Conservation (phyloP, 352 stramenopile species). For the Blastocystis hominis region DNA sequence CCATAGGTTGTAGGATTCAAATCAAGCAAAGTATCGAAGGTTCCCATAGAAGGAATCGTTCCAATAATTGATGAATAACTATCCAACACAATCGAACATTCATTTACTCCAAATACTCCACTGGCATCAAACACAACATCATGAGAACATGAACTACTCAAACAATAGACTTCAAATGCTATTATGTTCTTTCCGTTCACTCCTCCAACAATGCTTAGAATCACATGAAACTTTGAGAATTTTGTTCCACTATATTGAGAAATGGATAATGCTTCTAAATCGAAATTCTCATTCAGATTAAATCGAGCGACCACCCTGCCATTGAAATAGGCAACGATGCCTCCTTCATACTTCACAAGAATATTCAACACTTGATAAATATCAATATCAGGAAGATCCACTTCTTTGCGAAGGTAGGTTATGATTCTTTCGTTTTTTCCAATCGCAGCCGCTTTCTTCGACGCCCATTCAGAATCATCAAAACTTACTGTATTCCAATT, state of each 20-base stretch:
- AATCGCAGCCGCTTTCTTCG: not conserved
- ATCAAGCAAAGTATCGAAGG: not conserved
- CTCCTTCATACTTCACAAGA: not conserved
- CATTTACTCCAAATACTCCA: not conserved
- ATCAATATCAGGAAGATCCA: not conserved
- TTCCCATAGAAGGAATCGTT: not conserved
- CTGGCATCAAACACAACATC: not conserved
- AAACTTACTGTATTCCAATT: not conserved
- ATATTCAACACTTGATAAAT: conserved; percentile 13
- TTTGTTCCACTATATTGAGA: not conserved
- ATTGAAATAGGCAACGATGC: conserved; percentile 30
- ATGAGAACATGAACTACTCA: not conserved
- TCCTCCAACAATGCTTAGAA: not conserved
- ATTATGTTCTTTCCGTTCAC: not conserved
- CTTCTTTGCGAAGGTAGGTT: not conserved
- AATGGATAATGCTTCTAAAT: not conserved
- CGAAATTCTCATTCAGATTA: not conserved
- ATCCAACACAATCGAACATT: not conserved
- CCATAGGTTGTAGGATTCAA: not conserved
- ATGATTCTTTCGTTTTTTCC: not conserved
- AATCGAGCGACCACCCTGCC: conserved; percentile 7
- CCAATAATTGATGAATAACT: not conserved
- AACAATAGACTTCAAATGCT: not conserved
- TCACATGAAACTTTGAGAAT: not conserved
- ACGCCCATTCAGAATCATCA: not conserved